Evolutionary conservation across 805 yeast species (phyloP), one percentile per base, ranked within the genome.

Genomic region (Aciculoconidium aculeatum): DNA sequence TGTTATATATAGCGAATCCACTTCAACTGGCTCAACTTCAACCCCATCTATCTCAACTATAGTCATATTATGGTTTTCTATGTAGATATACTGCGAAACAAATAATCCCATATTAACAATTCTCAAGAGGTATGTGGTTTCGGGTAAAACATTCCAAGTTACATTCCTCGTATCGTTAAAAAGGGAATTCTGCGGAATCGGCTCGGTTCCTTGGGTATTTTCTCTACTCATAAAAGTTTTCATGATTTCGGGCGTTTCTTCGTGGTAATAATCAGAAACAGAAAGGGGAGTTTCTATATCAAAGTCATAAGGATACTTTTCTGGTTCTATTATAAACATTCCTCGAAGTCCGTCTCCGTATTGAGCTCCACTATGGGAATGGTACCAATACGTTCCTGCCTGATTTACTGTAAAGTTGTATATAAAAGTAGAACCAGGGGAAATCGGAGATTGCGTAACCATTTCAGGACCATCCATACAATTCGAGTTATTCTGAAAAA

Each of bases 201-300:
- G 94, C 49, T 82, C 94, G 11, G 83, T 86, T 22, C 94, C 94
- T 2, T 88, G 80, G 13, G 94, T 92, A 42, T 82, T 82, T 47
- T 72, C 82, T 40, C 82, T 62, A 22, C 70, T 67, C 44, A 77
- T 51, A 50, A 80, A 81, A 21, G 60, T 58, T 11, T 54, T 40
- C 27, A 64, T 51, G 15, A 80, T 59, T 3, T 55, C 67, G 17
- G 58, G 55, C 37, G 76, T 67, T 28, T 69, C 60, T 17, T 62
- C 57, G 45, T 78, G 84, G 49, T 81, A 82, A 59, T 77, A 69
- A 39, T 82, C 94, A 22, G 75, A 51, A 6, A 82, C 41, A 4
- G 77, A 65, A 27, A 80, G 58, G 2, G 67, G 56, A 36, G 69
- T 61, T 37, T 81, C 84, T 39, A 77, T 72, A 45, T 81, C 90